A percentile compares a stretch with the other conserved stretches of the same genome.
Conservation (phyloP, 179 eudicot species). For the Dionaea muscipula region DNA sequence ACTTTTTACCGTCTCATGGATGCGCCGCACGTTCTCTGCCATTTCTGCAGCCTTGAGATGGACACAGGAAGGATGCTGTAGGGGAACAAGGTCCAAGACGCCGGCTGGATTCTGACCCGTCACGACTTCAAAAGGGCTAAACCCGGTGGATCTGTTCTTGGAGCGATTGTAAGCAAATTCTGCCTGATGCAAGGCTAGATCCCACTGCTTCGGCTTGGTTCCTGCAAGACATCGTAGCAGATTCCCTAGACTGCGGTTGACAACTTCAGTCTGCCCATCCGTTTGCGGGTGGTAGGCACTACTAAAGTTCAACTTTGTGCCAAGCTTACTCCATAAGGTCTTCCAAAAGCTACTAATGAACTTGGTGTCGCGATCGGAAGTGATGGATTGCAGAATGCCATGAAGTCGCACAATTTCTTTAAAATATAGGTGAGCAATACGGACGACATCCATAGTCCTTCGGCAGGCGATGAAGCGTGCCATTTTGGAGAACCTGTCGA, state of each 20-base stretch:
- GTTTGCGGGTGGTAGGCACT: not conserved
- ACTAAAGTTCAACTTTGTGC: slow-evolving; percentile 5
- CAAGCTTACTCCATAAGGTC: not conserved
- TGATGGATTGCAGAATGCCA: not conserved
- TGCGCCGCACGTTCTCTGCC: no score
- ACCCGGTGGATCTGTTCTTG: no score
- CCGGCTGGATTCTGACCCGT: no score
- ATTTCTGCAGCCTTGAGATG: no score
- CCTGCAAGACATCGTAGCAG: no score
- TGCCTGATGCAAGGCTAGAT: no score
- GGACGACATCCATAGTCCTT: slow-evolving; percentile 4
- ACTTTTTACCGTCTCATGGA: no score
- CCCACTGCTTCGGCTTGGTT: no score
- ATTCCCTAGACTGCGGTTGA: slow-evolving; percentile 2
- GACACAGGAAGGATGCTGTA: no score
- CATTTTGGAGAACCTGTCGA: slow-evolving; percentile 6
- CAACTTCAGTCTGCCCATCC: slow-evolving; percentile 7
- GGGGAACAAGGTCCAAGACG: no score
- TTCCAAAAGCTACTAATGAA: slow-evolving; percentile 2
- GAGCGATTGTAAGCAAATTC: no score
- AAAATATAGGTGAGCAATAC: not conserved
- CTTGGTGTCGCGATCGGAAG: not conserved
- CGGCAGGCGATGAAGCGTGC: slow-evolving; percentile 4
- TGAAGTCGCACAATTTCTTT: not conserved
- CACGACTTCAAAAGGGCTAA: no score